Conservation (phyloP, 768 basidiomycete species). For the Daedaleopsis nitida region DNA sequence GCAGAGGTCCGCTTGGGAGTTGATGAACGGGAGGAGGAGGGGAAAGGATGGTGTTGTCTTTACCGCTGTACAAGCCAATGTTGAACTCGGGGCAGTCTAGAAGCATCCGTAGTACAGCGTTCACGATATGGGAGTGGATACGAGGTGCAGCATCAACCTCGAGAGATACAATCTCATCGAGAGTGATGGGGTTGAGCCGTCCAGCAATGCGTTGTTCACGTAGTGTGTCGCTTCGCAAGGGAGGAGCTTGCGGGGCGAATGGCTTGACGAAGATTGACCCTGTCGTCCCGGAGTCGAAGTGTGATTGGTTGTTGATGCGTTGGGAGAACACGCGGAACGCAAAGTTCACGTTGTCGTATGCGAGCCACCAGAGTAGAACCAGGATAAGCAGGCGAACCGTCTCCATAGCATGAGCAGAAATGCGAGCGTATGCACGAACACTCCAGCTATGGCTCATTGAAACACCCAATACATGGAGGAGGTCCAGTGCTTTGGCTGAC, state of each 20-base stretch:
- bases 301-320: background rate
- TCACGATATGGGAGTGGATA: background rate
- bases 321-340: slow-evolving; percentile 1
- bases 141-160: slow-evolving; percentile 1
- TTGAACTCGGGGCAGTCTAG: slow-evolving; percentile 8
- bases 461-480: slow-evolving; percentile 8
- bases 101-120: slow-evolving; percentile 1
- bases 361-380: background rate
- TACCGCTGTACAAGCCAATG: background rate
- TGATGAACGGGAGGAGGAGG: slow-evolving; percentile 17
- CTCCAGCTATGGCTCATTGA: slow-evolving; percentile 17
- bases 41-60: background rate
- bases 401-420: background rate
- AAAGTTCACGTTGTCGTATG: slow-evolving; percentile 17
- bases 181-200: too few relatives aligned
- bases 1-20: slow-evolving; percentile 18
- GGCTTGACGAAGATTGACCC: background rate
- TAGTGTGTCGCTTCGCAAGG: too few relatives aligned
- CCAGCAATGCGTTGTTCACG: too few relatives aligned
- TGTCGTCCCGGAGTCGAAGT: slow-evolving; percentile 4
- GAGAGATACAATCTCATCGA: too few relatives aligned
- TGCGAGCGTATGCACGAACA: background rate
- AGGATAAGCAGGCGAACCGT: background rate
- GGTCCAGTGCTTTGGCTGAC: slow-evolving; percentile 8
- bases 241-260: too few relatives aligned